Base-by-base conservation (phyloP, 2,329 filamentous ascomycete genomes). In the Coniella lustricola region DNA sequence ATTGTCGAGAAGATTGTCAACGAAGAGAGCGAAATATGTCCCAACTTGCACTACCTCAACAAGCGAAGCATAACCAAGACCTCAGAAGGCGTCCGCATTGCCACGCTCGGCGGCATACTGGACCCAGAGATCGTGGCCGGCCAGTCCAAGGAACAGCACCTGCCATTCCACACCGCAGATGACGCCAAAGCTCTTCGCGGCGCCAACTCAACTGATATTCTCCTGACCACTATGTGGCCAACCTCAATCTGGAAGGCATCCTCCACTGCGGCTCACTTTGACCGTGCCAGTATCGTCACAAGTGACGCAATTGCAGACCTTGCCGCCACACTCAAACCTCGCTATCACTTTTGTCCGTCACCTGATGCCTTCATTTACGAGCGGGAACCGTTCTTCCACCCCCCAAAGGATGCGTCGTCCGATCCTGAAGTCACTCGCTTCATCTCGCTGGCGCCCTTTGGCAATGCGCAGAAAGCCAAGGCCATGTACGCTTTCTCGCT, bases 21-120 rank as follows among this genome's bases (percentile, higher is more conserved):
- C 31, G 80, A 85, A 54, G 84, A 82, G 60, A 25, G 35, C 31
- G 80, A 84, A 57, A 76, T 98, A 16, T 95, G 90, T 63, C 77
- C 84, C n/a, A 97, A 98, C 62, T 77, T 98, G 10, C 87, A 88
- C 66, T 95, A 85, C 60, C 78, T 98, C 1, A 90, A 87, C 49
- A 94, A 93, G 66, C 84, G 89, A 59, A 88, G 87, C 53, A 83
- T 85, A 13, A 85, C 89, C 45, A 97, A 93, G 64, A 97, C 91
- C 0, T 85, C 87, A 0, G 90, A 96, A 56, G 91, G 90, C 1
- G 74, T 97, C 39, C 82, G 85, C 44, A 90, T 98, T 53, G 87
- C 91, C n/a, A 75, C 87, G 0, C 74, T 98, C 0, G 91, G 91
- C 21, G 93, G 93, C 0, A 71, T 75, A 31, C 69, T 89, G 1